Percentiles rank a stretch among this genome's conserved stretches.
phyloP scores from a whole-genome alignment of 106 monocot genomes.

The Dioscorea dumetorum region DNA sequence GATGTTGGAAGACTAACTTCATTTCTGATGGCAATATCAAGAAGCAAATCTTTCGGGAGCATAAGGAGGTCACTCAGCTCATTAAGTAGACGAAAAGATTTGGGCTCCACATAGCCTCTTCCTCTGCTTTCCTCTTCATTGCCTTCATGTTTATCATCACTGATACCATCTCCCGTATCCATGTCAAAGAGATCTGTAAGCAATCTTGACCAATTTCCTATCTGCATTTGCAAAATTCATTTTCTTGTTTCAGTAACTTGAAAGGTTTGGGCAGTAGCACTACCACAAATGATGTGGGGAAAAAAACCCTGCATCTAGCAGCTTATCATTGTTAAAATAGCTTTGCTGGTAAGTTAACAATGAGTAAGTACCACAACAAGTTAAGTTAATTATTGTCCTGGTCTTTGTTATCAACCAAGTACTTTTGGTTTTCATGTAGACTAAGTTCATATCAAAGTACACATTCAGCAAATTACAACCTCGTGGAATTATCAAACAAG shows the following conservation, averaged over 20 bases:
- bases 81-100: constrained; percentile 63
- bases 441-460: not conserved
- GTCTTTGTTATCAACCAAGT: no score
- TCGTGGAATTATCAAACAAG: no score
- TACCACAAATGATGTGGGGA: no score
- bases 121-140: constrained; percentile 13
- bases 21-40: constrained; percentile 69
- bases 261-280: no score
- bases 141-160: constrained; percentile 21
- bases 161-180: constrained; percentile 50
- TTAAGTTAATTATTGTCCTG: no score
- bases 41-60: constrained; percentile 98
- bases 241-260: no score
- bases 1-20: constrained; percentile 49
- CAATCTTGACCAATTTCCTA: constrained; percentile 93
- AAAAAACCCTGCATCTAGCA: no score
- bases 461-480: no score
- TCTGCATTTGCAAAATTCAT: constrained; percentile 24
- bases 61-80: constrained; percentile 89
- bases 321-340: no score
- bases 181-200: constrained; percentile 70
- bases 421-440: not conserved
- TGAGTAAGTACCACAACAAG: no score
- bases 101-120: constrained; percentile 19
- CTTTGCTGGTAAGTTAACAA: no score